Evolutionary conservation across 169 alveolate species (phyloP), one percentile per base, ranked within the genome.

Genomic region (Cryptosporidium tyzzeri): DNA sequence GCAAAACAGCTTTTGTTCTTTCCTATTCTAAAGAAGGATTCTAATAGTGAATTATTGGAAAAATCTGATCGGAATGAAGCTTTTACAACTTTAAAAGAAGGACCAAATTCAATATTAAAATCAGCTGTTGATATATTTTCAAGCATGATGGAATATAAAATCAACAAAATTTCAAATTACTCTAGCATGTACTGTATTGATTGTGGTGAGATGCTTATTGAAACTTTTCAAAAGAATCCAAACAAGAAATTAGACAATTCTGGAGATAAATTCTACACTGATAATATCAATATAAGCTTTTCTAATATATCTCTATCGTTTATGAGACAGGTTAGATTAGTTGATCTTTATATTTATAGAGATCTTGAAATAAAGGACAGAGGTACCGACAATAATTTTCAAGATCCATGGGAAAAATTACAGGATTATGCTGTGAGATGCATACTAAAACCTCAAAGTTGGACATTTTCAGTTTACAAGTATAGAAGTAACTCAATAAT

Each of bases 1-100:
- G 89, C 89, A 10, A 80, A 80, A 29, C 89, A 59, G 51, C 67
- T 61, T 21, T 29, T 80, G 31, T 65, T 62, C 59, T 35, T 80
- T 26, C 89, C 89, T 21, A 61, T 62, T 48, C 55, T 65, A 14
- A 59, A n/a, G 16, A 55, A 33, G 35, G 31, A 35, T 53, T 16
- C 29, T 10, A 26, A 55, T 8, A 5, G 8, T 1, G 67, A 55
- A n/a, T 26, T 55, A n/a, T 21, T 26, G 3, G 67, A 23, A 37
- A 26, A 26, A 55, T n/a, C 67, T 9, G 18, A 21, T 21, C 39
- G n/a, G 9, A 26, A 29, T 48, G 21, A n/a, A 14, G 8, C 18
- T 48, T 21, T 14, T 14, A 48, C 55, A 12, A 5, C 23, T 48
- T 2, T 0, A 3, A 48, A 14, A 10, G 21, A 3, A 12, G 21